phyloP scores from a whole-genome alignment of 2,329 filamentous ascomycete genomes.

The Coniosporium tulheliwenetii region DNA sequence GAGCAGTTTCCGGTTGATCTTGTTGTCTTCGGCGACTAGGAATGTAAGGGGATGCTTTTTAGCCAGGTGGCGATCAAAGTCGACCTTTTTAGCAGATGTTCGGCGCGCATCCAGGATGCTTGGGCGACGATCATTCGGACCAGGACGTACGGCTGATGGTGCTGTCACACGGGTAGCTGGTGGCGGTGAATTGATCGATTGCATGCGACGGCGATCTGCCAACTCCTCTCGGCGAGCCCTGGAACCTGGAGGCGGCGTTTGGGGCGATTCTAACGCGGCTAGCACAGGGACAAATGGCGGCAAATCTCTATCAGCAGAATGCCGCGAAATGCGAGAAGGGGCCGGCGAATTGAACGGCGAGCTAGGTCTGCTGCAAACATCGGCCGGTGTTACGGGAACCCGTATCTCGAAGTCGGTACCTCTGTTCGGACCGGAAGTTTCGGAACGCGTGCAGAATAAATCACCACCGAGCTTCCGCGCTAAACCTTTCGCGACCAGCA shows the following conservation, averaged over 20 bases:
- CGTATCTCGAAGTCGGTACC: slow-evolving; percentile 56
- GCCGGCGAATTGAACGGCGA: slow-evolving; percentile 33
- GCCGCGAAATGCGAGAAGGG: slow-evolving; percentile 7
- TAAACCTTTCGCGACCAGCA: slow-evolving; percentile 58
- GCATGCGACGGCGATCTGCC: too few relatives aligned
- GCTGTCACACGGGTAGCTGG: background rate
- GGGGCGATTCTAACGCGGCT: too few relatives aligned
- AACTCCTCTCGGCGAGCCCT: too few relatives aligned
- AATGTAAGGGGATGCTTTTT: slow-evolving; percentile 48
- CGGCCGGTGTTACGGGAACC: slow-evolving; percentile 41
- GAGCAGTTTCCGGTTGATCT: slow-evolving; percentile 52
- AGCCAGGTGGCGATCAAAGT: slow-evolving; percentile 42
- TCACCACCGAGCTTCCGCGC: slow-evolving; percentile 55
- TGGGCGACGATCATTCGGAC: too few relatives aligned
- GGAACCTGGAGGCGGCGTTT: too few relatives aligned
- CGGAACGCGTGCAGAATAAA: slow-evolving; percentile 46
- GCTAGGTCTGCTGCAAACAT: slow-evolving; percentile 30
- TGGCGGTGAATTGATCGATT: background rate
- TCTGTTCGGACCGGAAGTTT: slow-evolving; percentile 41
- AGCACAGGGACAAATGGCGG: too few relatives aligned
- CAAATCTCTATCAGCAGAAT: too few relatives aligned
- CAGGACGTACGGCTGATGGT: too few relatives aligned
- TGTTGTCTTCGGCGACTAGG: slow-evolving; percentile 58
- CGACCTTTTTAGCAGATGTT: slow-evolving; percentile 12
- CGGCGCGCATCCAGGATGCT: slow-evolving; percentile 3